Percentiles rank a stretch among this genome's conserved stretches.
These are phyloP conservation scores for Psilocybe azurescens DNA, from an alignment of 768 basidiomycete species.

Conservation along the genomic window DNA sequence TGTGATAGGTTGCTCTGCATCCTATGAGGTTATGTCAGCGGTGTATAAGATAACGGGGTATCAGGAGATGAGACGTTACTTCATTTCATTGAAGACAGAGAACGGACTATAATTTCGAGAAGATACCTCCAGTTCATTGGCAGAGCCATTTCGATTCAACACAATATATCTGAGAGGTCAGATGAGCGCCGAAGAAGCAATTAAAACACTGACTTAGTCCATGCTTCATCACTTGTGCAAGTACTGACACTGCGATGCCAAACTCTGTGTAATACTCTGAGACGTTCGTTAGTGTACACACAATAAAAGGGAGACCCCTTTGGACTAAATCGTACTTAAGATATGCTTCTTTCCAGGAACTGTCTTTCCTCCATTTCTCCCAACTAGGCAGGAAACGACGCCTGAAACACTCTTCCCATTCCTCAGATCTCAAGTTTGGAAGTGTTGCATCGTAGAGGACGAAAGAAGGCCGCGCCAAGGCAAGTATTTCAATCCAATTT, in stretches of 20 bases:
- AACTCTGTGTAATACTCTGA: conserved; percentile 63
- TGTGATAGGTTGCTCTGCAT: conserved; percentile 72
- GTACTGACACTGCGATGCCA: conserved; percentile 71
- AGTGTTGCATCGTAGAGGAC: conserved; percentile 71
- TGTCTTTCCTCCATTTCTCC: conserved; percentile 69
- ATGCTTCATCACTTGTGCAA: conserved; percentile 83
- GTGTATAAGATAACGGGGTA: neutral
- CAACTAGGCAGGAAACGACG: conserved; percentile 81
- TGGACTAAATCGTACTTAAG: conserved; percentile 54
- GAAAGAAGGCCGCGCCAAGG: conserved; percentile 63
- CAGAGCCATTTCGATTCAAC: conserved; percentile 76
- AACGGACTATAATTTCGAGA: conserved; percentile 74
- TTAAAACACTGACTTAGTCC: conserved; percentile 68
- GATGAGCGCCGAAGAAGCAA: conserved; percentile 3
- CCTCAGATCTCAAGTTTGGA: conserved; percentile 64
- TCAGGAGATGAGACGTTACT: conserved; percentile 47
- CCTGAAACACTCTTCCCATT: conserved; percentile 81
- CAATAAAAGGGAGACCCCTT: conserved; percentile 13
- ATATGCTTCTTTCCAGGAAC: conserved; percentile 68
- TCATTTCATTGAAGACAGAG: conserved; percentile 74
- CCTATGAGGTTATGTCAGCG: conserved; percentile 37
- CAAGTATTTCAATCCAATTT: conserved; percentile 81
- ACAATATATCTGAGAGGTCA: conserved; percentile 63
- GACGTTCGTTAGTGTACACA: neutral
- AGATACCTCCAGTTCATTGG: conserved; percentile 70